Percentiles rank a stretch among this genome's conserved stretches.
Evolutionary conservation across 805 yeast genomes (phyloP).

Genomic region (Metschnikowia lunata): DNA sequence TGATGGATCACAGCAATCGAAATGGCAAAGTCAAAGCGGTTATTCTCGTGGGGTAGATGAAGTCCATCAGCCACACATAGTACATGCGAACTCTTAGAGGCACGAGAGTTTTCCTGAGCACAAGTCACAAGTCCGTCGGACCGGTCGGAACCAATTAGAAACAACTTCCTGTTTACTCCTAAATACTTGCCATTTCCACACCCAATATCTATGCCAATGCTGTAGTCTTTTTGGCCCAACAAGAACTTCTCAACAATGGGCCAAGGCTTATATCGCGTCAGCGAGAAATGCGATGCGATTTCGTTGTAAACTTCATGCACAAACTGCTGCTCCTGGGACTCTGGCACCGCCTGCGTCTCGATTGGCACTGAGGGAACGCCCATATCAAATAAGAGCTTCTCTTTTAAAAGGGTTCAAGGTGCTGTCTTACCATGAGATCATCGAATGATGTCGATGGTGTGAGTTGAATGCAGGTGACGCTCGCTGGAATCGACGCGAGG

Average conservation of each 20-base stretch:
- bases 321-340: constrained; percentile 61
- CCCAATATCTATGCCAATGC: constrained; percentile 88
- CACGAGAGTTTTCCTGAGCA: constrained; percentile 42
- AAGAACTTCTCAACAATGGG: constrained; percentile 83
- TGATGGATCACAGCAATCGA: constrained; percentile 96
- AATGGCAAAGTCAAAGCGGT: constrained; percentile 75
- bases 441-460: too few relatives aligned
- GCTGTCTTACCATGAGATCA: too few relatives aligned
- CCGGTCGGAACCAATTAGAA: constrained; percentile 69
- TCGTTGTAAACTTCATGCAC: constrained; percentile 93
- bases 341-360: constrained; percentile 37
- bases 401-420: too few relatives aligned
- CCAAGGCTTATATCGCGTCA: constrained; percentile 96
- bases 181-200: constrained; percentile 97
- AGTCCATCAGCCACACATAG: constrained; percentile 81
- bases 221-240: constrained; percentile 42
- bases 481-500: too few relatives aligned
- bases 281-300: constrained; percentile 89
- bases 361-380: constrained; percentile 31
- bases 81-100: constrained; percentile 37
- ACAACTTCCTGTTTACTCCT: constrained; percentile 62
- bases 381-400: constrained; percentile 14
- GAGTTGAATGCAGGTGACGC: too few relatives aligned
- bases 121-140: constrained; percentile 66
- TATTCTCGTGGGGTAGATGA: constrained; percentile 36